Conservation (phyloP, 148 eudicot species). For the Vaccinium macrocarpon region DNA sequence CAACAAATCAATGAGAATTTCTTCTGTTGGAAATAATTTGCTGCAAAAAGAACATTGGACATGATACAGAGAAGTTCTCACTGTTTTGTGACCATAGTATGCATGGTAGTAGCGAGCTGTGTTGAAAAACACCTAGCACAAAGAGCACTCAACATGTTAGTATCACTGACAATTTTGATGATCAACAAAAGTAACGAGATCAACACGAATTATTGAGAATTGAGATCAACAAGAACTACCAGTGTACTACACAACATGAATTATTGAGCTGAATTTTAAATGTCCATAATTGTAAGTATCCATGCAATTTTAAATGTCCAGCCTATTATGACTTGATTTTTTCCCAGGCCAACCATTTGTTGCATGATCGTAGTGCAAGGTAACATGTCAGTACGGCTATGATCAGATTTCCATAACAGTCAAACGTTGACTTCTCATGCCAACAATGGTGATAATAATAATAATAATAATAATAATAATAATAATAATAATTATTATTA, state of each 20-base stretch:
- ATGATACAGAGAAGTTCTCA: conserved; percentile 37
- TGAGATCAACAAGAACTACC: not conserved
- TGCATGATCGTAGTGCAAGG: not conserved
- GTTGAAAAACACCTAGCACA: conserved; percentile 76
- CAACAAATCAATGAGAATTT: not conserved
- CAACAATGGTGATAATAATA: not conserved
- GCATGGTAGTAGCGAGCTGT: conserved; percentile 91
- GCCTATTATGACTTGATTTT: not conserved
- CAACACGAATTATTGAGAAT: not conserved
- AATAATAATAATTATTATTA: too few species aligned
- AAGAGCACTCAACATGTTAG: conserved; percentile 9
- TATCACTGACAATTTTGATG: not conserved
- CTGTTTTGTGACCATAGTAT: conserved; percentile 94
- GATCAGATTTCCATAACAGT: not conserved
- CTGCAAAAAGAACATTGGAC: not conserved
- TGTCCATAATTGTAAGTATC: not conserved
- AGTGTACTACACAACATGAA: not conserved
- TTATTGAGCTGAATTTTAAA: not conserved
- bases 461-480: too few species aligned
- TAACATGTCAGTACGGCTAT: not conserved
- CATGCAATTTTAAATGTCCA: not conserved
- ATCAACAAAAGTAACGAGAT: not conserved
- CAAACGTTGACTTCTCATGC: not conserved
- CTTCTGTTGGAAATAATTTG: not conserved
- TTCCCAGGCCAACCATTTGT: not conserved